phyloP scores from a whole-genome alignment of 2,329 filamentous ascomycete species.

The Trichoderma aggressivum region DNA sequence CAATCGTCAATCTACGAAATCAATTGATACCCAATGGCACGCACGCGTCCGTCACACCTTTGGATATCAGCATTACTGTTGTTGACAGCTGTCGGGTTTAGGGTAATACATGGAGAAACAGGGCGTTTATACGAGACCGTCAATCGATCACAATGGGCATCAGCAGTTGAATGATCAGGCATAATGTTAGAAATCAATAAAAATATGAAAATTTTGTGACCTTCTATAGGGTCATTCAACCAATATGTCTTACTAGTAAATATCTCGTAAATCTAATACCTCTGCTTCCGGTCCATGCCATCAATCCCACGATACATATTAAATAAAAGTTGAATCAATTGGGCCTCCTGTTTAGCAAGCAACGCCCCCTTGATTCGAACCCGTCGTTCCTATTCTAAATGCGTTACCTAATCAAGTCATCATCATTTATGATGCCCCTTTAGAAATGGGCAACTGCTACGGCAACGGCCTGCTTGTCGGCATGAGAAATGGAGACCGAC shows the following conservation, averaged over 20 bases:
- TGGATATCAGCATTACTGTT: background rate
- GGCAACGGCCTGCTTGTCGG: conserved; percentile 88
- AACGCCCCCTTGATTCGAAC: conserved; percentile 7
- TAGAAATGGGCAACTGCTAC: conserved; percentile 84
- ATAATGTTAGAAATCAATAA: background rate
- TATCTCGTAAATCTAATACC: background rate
- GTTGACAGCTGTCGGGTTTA: background rate
- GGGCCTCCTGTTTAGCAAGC: background rate
- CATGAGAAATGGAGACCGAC: conserved; percentile 93
- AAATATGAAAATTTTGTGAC: background rate
- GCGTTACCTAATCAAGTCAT: background rate
- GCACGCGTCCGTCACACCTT: background rate
- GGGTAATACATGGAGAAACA: background rate
- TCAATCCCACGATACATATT: conserved; percentile 3
- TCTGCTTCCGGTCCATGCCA: background rate
- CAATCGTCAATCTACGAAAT: background rate
- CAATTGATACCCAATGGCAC: background rate
- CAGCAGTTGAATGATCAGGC: background rate
- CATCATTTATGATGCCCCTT: conserved; percentile 13
- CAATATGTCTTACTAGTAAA: background rate
- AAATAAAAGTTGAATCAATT: background rate
- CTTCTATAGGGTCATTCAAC: conserved; percentile 1
- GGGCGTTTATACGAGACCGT: background rate
- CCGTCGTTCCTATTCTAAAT: background rate
- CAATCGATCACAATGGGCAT: background rate